A percentile compares a stretch with the other conserved stretches of the same genome.
These are phyloP conservation scores for Lophium mytilinum DNA, from an alignment of 495 filamentous ascomycete species.

Conservation along the genomic window DNA sequence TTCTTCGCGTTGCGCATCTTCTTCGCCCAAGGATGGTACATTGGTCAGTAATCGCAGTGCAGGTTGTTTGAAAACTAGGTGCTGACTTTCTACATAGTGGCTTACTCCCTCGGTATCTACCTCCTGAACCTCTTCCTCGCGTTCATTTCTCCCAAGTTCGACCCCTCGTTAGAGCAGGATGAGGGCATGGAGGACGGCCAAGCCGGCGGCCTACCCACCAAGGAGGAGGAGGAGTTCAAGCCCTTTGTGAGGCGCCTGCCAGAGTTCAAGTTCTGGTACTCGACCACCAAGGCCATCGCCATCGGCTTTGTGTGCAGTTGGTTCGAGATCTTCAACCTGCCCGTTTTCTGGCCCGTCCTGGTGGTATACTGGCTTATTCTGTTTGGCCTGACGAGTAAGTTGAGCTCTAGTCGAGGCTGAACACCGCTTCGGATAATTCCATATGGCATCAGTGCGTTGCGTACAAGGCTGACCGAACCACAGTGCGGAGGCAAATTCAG, in stretches of 20 bases:
- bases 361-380: conserved; percentile 98
- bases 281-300: conserved; percentile 75
- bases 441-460: background rate
- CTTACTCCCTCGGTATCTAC: conserved; percentile 97
- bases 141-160: conserved; percentile 97
- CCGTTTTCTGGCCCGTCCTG: conserved; percentile 97
- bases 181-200: conserved; percentile 93
- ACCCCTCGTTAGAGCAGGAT: conserved; percentile 91
- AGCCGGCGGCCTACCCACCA: conserved; percentile 68
- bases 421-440: background rate
- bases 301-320: conserved; percentile 85
- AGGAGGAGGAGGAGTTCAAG: conserved; percentile 92
- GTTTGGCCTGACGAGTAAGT: conserved; percentile 87
- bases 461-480: conserved; percentile 1
- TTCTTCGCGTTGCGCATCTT: conserved; percentile 85
- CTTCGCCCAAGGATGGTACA: conserved; percentile 94
- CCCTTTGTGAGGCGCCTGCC: conserved; percentile 93
- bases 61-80: no score
- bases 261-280: conserved; percentile 99
- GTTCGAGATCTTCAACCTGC: conserved; percentile 90
- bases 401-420: no score
- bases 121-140: conserved; percentile 98
- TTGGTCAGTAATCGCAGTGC: conserved; percentile 52
- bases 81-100: conserved; percentile 48
- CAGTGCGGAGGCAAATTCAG: conserved; percentile 97